A percentile compares a stretch with the other conserved stretches of the same genome.
Conservation (phyloP, 768 basidiomycete genomes). For the Postia placenta region DNA sequence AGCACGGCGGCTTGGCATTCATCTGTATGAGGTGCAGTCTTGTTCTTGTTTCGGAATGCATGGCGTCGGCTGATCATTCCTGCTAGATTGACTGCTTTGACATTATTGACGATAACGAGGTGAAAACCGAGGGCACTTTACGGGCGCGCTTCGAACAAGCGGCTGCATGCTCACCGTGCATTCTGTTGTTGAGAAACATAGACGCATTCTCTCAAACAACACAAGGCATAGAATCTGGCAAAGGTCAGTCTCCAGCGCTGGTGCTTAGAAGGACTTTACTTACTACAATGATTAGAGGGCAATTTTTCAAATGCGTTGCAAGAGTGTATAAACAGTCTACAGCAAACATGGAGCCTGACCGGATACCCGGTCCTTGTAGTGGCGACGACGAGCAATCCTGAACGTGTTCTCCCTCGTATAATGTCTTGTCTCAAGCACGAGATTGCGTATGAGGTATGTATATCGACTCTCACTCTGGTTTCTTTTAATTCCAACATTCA, state of each 20-base stretch:
- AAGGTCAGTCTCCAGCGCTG: constrained; percentile 44
- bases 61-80: not conserved
- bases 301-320: constrained; percentile 49
- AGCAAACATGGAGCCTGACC: constrained; percentile 48
- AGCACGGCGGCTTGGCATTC: constrained; percentile 62
- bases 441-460: constrained; percentile 59
- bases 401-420: constrained; percentile 57
- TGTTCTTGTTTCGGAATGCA: no score
- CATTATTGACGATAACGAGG: constrained; percentile 69
- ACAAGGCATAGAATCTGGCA: constrained; percentile 56
- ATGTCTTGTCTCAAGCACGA: constrained; percentile 83
- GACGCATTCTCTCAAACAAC: constrained; percentile 74
- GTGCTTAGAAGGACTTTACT: not conserved
- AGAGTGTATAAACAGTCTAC: constrained; percentile 56
- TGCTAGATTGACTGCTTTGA: constrained; percentile 92
- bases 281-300: constrained; percentile 38
- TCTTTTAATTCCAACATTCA: not conserved
- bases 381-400: constrained; percentile 64
- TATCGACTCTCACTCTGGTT: not conserved
- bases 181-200: constrained; percentile 72
- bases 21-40: constrained; percentile 64
- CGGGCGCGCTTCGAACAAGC: constrained; percentile 75
- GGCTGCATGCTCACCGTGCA: constrained; percentile 71
- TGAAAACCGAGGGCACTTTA: constrained; percentile 68
- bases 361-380: constrained; percentile 73